phyloP scores from a whole-genome alignment of 176 grass and related monocot species.

The Triticum timopheevii region DNA sequence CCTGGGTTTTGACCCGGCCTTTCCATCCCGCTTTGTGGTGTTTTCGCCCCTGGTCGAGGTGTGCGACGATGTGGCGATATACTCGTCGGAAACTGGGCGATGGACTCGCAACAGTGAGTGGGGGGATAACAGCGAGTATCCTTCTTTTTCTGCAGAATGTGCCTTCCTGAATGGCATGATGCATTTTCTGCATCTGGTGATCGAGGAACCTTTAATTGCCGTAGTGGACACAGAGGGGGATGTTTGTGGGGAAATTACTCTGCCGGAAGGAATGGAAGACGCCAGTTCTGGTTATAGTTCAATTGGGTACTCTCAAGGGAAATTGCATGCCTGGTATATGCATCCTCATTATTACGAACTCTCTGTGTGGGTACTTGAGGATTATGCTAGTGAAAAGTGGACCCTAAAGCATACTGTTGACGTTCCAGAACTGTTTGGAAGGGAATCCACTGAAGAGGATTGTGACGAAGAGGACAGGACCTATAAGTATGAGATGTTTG shows the following conservation, averaged over 20 bases:
- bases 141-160: neutral
- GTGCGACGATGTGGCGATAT: neutral
- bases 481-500: neutral
- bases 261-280: neutral
- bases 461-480: too few relatives aligned
- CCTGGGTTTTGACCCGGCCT: neutral
- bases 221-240: neutral
- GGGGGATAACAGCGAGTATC: neutral
- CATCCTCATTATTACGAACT: neutral
- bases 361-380: neutral
- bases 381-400: neutral
- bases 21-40: neutral
- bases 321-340: neutral
- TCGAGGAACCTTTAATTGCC: neutral
- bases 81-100: neutral
- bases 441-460: neutral
- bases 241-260: neutral
- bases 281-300: neutral
- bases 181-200: neutral
- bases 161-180: neutral
- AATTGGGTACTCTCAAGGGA: neutral
- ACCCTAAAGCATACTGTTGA: neutral
- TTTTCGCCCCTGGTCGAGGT: neutral
- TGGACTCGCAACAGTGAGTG: neutral
- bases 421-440: neutral